These are phyloP conservation scores for Dipteronia sinensis DNA, from an alignment of 345 rosid genomes.

Conservation along the genomic window DNA sequence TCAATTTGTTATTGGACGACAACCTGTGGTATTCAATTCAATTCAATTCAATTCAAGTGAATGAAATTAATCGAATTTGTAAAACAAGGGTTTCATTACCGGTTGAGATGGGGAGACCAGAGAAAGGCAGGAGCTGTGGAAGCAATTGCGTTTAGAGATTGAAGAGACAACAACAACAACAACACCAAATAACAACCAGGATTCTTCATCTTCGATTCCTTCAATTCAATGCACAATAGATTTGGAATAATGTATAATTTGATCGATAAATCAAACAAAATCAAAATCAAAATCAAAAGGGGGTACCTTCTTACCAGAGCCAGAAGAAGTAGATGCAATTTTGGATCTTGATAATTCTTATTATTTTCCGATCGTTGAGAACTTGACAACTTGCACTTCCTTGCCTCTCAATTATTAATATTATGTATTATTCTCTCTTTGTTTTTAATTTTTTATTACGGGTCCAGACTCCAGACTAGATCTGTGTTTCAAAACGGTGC, in stretches of 20 bases:
- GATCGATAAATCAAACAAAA: not conserved
- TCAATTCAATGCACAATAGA: not conserved
- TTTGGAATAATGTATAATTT: not conserved
- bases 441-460: too few relatives aligned
- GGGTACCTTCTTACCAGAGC: not conserved
- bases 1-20: constrained; percentile 33
- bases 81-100: constrained; percentile 20
- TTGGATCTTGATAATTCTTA: not conserved
- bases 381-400: too few relatives aligned
- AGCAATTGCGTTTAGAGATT: constrained; percentile 35
- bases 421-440: too few relatives aligned
- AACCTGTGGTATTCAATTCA: constrained; percentile 19
- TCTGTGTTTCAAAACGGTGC: not conserved
- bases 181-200: constrained; percentile 16
- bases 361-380: too few relatives aligned
- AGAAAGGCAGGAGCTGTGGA: constrained; percentile 75
- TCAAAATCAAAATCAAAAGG: too few relatives aligned
- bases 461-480: too few relatives aligned
- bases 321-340: not conserved
- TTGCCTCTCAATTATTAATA: too few relatives aligned
- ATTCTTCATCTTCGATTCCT: constrained; percentile 30
- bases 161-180: constrained; percentile 27
- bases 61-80: not conserved
- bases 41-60: constrained; percentile 33
- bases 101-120: constrained; percentile 65